Percentiles rank a stretch among this genome's conserved stretches.
These are phyloP conservation scores for Hyparrhenia diplandra DNA, from an alignment of 176 grass and related monocot species.

Conservation along the genomic window DNA sequence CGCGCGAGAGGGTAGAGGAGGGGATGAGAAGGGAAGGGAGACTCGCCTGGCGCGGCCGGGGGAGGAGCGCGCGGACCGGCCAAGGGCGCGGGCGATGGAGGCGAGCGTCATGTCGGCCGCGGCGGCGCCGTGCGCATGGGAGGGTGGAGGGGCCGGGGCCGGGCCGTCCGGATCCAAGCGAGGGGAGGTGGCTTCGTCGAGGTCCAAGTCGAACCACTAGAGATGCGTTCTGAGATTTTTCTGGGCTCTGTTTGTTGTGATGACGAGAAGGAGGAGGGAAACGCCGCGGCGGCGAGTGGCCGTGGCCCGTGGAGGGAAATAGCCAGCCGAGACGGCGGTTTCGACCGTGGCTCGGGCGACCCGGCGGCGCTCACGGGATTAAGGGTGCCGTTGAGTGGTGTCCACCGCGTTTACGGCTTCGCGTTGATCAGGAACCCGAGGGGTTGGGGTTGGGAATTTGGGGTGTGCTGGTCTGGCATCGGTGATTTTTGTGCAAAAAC, in stretches of 20 bases:
- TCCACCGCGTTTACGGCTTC: neutral
- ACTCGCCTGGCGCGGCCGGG: conserved; percentile 43
- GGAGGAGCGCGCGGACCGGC: conserved; percentile 60
- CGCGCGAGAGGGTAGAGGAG: neutral
- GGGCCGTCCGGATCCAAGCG: conserved; percentile 26
- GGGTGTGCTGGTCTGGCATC: no score
- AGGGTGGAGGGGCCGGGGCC: neutral
- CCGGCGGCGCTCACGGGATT: conserved; percentile 35
- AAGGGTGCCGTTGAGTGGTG: neutral
- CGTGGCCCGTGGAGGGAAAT: neutral
- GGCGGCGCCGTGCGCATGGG: conserved; percentile 23
- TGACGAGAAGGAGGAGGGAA: neutral
- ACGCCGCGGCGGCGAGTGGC: conserved; percentile 29
- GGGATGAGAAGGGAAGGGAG: neutral
- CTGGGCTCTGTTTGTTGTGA: neutral
- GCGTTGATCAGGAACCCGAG: no score
- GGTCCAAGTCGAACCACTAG: no score
- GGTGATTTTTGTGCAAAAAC: no score
- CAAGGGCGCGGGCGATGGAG: conserved; percentile 59
- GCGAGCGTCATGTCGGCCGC: conserved; percentile 57
- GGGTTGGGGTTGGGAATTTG: no score
- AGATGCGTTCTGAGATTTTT: neutral
- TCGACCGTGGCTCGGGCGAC: neutral
- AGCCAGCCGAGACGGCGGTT: neutral
- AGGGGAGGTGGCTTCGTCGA: no score